These are phyloP conservation scores for Dactylellina sp. DNA, from an alignment of 2,329 filamentous ascomycete species.

Conservation along the genomic window DNA sequence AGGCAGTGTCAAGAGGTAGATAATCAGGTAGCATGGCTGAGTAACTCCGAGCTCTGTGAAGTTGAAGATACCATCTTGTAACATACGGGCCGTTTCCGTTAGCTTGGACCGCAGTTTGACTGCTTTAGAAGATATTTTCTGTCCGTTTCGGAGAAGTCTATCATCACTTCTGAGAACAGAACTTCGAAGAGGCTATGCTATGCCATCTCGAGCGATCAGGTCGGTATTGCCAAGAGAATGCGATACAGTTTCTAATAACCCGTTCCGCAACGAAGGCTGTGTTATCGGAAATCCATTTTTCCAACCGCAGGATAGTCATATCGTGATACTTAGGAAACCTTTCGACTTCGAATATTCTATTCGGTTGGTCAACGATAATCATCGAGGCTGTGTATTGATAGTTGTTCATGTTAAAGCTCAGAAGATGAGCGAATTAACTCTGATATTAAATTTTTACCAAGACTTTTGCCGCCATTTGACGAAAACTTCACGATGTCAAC, in stretches of 20 bases:
- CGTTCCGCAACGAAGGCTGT: slow-evolving; percentile 5
- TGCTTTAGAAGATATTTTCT: background rate
- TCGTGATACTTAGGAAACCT: background rate
- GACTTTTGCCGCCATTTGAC: background rate
- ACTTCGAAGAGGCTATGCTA: slow-evolving; percentile 19
- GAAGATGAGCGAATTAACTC: background rate
- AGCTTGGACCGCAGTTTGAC: background rate
- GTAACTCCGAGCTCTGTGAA: slow-evolving; percentile 3
- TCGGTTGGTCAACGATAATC: slow-evolving; percentile 2
- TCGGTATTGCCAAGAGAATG: slow-evolving; percentile 1
- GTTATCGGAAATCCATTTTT: background rate
- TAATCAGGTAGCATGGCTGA: slow-evolving; percentile 2
- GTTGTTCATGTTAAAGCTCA: background rate
- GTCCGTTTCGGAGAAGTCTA: background rate
- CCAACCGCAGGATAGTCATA: background rate
- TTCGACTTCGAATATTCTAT: background rate
- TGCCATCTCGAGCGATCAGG: background rate
- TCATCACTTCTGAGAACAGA: background rate
- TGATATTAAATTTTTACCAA: background rate
- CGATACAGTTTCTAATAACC: background rate
- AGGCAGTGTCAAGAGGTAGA: slow-evolving; percentile 19
- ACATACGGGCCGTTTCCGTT: background rate
- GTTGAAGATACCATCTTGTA: slow-evolving; percentile 6
- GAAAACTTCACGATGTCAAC: background rate
- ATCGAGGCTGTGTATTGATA: slow-evolving; percentile 5